These are phyloP conservation scores for Trametes polyzona DNA, from an alignment of 1,284 basidiomycete genomes.

Conservation along the genomic window DNA sequence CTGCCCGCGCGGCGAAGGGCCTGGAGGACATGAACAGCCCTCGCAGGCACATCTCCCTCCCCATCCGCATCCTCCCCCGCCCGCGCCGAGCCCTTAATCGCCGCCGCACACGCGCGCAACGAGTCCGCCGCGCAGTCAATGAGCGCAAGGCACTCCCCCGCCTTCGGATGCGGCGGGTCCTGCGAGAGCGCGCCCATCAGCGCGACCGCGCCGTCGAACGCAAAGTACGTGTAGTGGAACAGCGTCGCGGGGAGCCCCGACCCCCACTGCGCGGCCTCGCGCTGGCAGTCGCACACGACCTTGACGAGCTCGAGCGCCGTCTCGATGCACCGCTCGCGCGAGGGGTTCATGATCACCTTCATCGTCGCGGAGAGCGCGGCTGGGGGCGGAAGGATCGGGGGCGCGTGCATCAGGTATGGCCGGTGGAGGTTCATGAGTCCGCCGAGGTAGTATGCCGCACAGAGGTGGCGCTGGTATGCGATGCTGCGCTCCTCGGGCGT, in stretches of 20 bases:
- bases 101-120: constrained; percentile 23
- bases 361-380: not conserved
- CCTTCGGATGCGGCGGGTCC: constrained; percentile 32
- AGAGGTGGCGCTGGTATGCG: constrained; percentile 28
- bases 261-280: constrained; percentile 14
- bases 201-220: constrained; percentile 39
- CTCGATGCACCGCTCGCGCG: constrained; percentile 34
- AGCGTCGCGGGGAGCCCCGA: constrained; percentile 12
- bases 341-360: constrained; percentile 28
- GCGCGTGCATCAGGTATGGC: constrained; percentile 31
- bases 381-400: constrained; percentile 27
- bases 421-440: constrained; percentile 36
- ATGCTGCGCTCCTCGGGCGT: constrained; percentile 22
- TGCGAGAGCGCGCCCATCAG: constrained; percentile 34
- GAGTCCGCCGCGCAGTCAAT: constrained; percentile 31
- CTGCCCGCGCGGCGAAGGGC: constrained; percentile 30
- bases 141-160: constrained; percentile 28
- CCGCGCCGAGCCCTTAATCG: constrained; percentile 7
- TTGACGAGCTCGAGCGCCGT: constrained; percentile 33
- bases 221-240: constrained; percentile 34
- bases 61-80: constrained; percentile 16
- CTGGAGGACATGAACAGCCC: constrained; percentile 28
- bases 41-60: constrained; percentile 27
- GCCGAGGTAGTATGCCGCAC: constrained; percentile 32
- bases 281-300: constrained; percentile 30